Percentiles rank a stretch among this genome's conserved stretches.
Evolutionary conservation across 306 rosid species (phyloP).

Genomic region (Prunus kanzakura): DNA sequence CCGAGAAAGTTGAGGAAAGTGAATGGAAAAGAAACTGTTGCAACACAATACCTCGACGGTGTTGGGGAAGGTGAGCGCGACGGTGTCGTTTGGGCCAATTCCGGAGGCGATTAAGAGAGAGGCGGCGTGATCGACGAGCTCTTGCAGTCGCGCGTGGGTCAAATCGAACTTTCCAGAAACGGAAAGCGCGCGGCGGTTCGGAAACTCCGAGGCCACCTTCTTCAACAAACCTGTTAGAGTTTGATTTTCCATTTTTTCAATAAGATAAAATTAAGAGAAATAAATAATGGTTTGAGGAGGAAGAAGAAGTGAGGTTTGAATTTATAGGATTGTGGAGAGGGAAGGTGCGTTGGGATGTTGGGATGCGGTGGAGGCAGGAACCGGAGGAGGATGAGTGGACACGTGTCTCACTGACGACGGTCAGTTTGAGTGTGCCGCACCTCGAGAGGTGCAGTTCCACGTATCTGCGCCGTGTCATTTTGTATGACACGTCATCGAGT

Average conservation of each 20-base stretch:
- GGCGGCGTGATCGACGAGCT: conserved; percentile 63
- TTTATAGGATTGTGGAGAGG: neutral
- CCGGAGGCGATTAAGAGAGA: conserved; percentile 50
- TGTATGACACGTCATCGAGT: neutral
- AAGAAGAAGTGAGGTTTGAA: neutral
- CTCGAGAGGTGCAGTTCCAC: neutral
- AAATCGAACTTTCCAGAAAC: conserved; percentile 61
- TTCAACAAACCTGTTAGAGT: conserved; percentile 58
- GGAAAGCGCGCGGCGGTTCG: conserved; percentile 62
- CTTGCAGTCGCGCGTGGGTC: conserved; percentile 46
- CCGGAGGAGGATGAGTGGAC: neutral
- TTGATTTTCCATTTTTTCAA: conserved; percentile 36
- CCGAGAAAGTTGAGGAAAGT: neutral
- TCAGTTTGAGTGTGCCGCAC: conserved; percentile 9
- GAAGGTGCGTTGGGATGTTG: neutral
- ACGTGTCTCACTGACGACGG: neutral
- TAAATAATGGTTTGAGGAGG: neutral
- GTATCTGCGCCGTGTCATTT: neutral
- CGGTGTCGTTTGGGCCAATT: conserved; percentile 56
- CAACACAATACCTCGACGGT: conserved; percentile 52
- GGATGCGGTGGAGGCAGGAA: neutral
- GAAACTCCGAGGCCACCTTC: conserved; percentile 38
- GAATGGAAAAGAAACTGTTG: neutral
- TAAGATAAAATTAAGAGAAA: neutral
- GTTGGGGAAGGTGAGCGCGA: conserved; percentile 85